Conservation (phyloP, 495 filamentous ascomycete genomes). For the Penicillium subrubescens region DNA sequence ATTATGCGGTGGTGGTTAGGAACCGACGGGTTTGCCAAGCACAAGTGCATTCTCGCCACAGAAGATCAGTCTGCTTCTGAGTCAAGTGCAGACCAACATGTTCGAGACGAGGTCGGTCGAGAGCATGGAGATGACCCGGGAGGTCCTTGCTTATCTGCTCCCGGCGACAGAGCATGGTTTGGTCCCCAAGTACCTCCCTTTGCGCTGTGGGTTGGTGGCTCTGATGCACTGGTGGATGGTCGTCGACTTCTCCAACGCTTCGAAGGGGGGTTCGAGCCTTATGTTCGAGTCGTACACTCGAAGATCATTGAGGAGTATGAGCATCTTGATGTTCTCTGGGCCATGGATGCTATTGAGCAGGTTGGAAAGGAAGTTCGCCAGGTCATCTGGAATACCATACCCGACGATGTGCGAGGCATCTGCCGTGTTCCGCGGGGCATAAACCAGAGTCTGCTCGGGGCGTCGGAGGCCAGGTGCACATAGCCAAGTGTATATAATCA, state of each 20-base stretch:
- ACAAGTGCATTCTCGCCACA: conserved; percentile 87
- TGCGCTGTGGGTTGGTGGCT: conserved; percentile 85
- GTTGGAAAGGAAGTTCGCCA: conserved; percentile 81
- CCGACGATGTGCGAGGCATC: conserved; percentile 51
- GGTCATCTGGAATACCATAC: conserved; percentile 77
- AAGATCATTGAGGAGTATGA: conserved; percentile 90
- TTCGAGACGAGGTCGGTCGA: background rate
- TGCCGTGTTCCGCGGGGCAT: conserved; percentile 65
- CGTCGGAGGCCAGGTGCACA: background rate
- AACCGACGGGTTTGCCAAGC: conserved; percentile 83
- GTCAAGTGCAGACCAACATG: conserved; percentile 56
- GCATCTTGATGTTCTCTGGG: conserved; percentile 96
- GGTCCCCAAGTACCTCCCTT: conserved; percentile 78
- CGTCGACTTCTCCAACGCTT: conserved; percentile 71
- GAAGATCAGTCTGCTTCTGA: conserved; percentile 66
- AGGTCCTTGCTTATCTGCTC: conserved; percentile 28
- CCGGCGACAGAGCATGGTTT: conserved; percentile 72
- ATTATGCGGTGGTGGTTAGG: conserved; percentile 97
- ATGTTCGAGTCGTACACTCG: conserved; percentile 76
- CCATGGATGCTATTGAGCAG: conserved; percentile 83
- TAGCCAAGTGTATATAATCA: background rate
- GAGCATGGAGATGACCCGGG: conserved; percentile 24
- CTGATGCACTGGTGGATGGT: conserved; percentile 85
- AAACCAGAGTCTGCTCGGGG: background rate
- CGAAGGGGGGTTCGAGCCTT: conserved; percentile 75